Evolutionary conservation across 176 grass and related monocot genomes (phyloP).

Genomic region (Rhipidocladum racemiflorum): DNA sequence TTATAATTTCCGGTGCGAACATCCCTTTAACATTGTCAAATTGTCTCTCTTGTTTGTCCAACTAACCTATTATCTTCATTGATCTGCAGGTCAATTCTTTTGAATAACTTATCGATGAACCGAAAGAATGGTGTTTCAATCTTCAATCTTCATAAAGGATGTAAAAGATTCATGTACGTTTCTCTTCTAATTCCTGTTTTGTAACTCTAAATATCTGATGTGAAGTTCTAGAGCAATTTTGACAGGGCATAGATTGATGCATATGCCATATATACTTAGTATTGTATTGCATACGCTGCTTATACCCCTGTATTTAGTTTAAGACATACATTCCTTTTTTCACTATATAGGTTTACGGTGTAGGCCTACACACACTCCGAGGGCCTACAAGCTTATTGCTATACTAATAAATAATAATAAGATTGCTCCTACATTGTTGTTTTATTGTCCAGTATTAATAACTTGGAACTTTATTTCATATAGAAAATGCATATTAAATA

Average conservation of each 20-base stretch:
- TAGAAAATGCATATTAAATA: not conserved
- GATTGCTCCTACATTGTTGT: not conserved
- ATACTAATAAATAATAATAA: not conserved
- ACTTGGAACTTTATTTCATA: not conserved
- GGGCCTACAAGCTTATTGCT: not conserved
- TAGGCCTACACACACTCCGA: not conserved
- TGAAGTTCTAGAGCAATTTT: not conserved
- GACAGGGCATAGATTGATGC: not conserved
- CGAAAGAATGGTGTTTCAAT: slow-evolving; percentile 78
- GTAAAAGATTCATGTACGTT: slow-evolving; percentile 83
- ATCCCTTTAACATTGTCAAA: not conserved
- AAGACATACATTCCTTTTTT: not conserved
- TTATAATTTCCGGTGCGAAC: not conserved
- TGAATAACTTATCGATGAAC: slow-evolving; percentile 80
- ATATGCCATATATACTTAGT: not conserved
- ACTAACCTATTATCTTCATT: not conserved
- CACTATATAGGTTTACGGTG: not conserved
- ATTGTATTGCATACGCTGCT: slow-evolving; percentile 1
- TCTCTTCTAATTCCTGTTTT: slow-evolving; percentile 8
- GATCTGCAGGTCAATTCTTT: slow-evolving; percentile 67
- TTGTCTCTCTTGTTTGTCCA: not conserved
- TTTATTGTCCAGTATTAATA: not conserved
- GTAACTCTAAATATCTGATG: slow-evolving; percentile 15
- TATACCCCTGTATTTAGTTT: slow-evolving; percentile 11
- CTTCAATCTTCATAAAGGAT: slow-evolving; percentile 95